Percentiles rank a stretch among this genome's conserved stretches.
These are phyloP conservation scores for Pochonia chlamydosporia DNA, from an alignment of 2,329 filamentous ascomycete species.

Conservation along the genomic window DNA sequence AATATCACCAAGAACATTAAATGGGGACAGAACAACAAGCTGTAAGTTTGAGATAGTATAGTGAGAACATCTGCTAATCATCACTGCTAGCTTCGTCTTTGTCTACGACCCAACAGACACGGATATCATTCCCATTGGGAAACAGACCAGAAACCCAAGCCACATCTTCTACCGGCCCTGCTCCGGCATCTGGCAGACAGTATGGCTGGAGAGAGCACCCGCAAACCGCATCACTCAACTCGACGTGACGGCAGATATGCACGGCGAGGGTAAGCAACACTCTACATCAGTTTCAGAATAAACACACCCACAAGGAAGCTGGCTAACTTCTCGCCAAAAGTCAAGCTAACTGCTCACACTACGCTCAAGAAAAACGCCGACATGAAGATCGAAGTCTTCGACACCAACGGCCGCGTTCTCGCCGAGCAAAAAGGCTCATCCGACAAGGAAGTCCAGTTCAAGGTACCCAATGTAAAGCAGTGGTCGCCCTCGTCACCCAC, in stretches of 20 bases:
- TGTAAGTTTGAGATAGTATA: slow-evolving; percentile 32
- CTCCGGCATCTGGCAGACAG: slow-evolving; percentile 68
- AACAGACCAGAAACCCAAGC: slow-evolving; percentile 50
- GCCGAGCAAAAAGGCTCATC: slow-evolving; percentile 37
- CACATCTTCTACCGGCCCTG: slow-evolving; percentile 70
- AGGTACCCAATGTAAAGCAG: slow-evolving; percentile 45
- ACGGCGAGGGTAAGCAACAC: slow-evolving; percentile 39
- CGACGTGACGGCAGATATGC: slow-evolving; percentile 51
- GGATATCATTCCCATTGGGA: slow-evolving; percentile 58
- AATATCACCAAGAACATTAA: slow-evolving; percentile 46
- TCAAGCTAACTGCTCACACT: slow-evolving; percentile 50
- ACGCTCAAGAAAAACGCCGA: slow-evolving; percentile 27
- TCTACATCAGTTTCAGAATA: too few relatives aligned
- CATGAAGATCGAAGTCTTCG: slow-evolving; percentile 30
- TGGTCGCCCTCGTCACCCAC: slow-evolving; percentile 61
- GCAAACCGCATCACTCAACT: slow-evolving; percentile 50
- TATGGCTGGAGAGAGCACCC: slow-evolving; percentile 64
- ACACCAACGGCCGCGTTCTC: slow-evolving; percentile 32
- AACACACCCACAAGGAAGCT: too few relatives aligned
- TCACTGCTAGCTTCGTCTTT: slow-evolving; percentile 47
- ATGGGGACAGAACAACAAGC: slow-evolving; percentile 41
- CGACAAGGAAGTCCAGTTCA: slow-evolving; percentile 48
- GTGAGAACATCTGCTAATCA: neutral
- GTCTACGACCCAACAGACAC: slow-evolving; percentile 63
- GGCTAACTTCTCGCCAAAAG: too few relatives aligned